Evolutionary conservation across 2,329 filamentous ascomycete genomes (phyloP).

Genomic region (Epichloe coenophiala): DNA sequence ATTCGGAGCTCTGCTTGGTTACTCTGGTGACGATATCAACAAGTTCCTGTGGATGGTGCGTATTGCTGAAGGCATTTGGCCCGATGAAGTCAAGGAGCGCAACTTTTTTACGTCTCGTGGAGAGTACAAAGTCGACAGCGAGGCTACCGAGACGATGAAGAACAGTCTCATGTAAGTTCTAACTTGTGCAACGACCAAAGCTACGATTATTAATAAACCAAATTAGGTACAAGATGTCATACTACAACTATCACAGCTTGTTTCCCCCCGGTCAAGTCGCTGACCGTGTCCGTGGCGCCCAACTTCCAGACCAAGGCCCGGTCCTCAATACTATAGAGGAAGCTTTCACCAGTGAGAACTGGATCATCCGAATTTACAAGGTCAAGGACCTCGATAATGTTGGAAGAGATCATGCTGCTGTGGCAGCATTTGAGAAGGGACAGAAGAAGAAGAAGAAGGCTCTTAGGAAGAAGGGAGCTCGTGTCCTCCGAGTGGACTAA

Average conservation of each 20-base stretch:
- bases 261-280: constrained; percentile 85
- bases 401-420: constrained; percentile 68
- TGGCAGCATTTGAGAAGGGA: constrained; percentile 59
- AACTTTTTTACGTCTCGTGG: constrained; percentile 89
- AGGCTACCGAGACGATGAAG: constrained; percentile 92
- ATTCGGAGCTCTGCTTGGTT: constrained; percentile 88
- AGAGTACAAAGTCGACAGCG: constrained; percentile 89
- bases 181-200: neutral
- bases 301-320: constrained; percentile 72
- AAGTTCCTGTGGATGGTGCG: constrained; percentile 99
- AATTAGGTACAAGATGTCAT: constrained; percentile 97
- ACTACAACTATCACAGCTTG: constrained; percentile 89
- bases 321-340: constrained; percentile 84
- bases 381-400: constrained; percentile 98
- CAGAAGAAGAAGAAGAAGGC: constrained; percentile 62
- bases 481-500: constrained; percentile 60
- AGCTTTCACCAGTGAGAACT: constrained; percentile 98
- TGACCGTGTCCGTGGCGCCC: constrained; percentile 75
- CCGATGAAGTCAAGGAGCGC: constrained; percentile 95
- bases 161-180: constrained; percentile 89
- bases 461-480: constrained; percentile 57
- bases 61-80: constrained; percentile 98
- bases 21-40: constrained; percentile 98
- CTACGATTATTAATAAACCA: constrained; percentile 11
- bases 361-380: constrained; percentile 99